phyloP scores from a whole-genome alignment of 768 basidiomycete genomes.

The Mycena metata region DNA sequence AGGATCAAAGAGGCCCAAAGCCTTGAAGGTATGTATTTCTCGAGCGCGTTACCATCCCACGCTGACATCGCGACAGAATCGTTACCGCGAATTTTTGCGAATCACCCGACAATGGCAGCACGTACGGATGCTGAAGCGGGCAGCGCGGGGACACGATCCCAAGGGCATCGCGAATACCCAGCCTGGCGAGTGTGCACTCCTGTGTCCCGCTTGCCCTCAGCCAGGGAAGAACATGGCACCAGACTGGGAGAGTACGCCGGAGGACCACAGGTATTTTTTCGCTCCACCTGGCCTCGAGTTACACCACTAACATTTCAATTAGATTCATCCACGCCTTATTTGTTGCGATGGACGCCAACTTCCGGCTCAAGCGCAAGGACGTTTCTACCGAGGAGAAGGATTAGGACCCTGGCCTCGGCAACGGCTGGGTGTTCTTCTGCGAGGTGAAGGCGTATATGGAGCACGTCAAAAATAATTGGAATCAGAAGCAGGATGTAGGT shows the following conservation, averaged over 20 bases:
- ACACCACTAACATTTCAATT: not conserved
- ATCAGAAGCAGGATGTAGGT: conserved; percentile 1
- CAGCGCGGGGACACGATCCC: conserved; percentile 39
- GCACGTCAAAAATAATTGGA: conserved; percentile 15
- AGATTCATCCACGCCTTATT: conserved; percentile 37
- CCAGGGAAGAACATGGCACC: conserved; percentile 43
- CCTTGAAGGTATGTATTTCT: too few relatives aligned
- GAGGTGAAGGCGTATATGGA: conserved; percentile 22
- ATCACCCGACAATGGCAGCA: conserved; percentile 37
- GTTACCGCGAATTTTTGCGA: conserved; percentile 37
- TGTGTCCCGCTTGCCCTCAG: conserved; percentile 44
- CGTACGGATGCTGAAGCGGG: conserved; percentile 22
- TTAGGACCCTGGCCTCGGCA: conserved; percentile 36
- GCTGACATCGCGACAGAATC: conserved; percentile 36
- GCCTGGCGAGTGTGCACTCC: conserved; percentile 32
- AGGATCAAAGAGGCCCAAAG: too few relatives aligned
- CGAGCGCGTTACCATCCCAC: conserved; percentile 28
- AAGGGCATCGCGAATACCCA: conserved; percentile 35
- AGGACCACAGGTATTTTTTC: not conserved
- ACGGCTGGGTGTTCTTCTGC: conserved; percentile 38
- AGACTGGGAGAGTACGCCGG: conserved; percentile 37
- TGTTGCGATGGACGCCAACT: conserved; percentile 42
- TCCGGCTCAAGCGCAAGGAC: conserved; percentile 38
- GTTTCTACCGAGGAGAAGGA: conserved; percentile 27
- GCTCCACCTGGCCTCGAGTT: too few relatives aligned